Conservation (phyloP, 129 eudicot species). For the Kitagawia praeruptora region DNA sequence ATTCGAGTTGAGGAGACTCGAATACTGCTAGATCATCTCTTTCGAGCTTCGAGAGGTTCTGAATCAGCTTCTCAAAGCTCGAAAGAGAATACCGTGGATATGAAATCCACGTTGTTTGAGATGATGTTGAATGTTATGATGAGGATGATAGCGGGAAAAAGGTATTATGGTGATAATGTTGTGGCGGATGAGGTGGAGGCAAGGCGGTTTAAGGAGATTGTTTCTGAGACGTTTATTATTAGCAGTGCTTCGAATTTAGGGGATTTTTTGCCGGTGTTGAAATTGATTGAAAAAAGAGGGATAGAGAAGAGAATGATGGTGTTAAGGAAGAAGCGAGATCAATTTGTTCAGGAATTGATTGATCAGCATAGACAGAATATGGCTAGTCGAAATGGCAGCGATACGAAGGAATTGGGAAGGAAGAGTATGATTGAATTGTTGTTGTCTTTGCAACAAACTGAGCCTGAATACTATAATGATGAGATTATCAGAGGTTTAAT, state of each 20-base stretch:
- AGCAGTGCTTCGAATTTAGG: constrained; percentile 16
- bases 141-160: constrained; percentile 52
- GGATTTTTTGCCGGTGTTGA: constrained; percentile 33
- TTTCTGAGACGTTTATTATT: constrained; percentile 11
- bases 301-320: constrained; percentile 25
- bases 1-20: constrained; percentile 29
- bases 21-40: constrained; percentile 14
- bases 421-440: constrained; percentile 28
- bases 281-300: constrained; percentile 21
- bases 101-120: constrained; percentile 36
- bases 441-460: constrained; percentile 20
- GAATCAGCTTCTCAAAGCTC: neutral
- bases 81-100: constrained; percentile 6
- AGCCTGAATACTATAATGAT: constrained; percentile 34
- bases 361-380: constrained; percentile 21
- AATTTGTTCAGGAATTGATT: constrained; percentile 28
- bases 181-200: constrained; percentile 11
- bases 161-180: constrained; percentile 25
- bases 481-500: constrained; percentile 27
- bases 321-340: constrained; percentile 22
- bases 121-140: constrained; percentile 36
- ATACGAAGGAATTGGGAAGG: neutral
- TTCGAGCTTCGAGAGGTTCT: neutral
- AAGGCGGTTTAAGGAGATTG: constrained; percentile 15
- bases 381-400: neutral